Conservation (phyloP, 768 basidiomycete genomes). For the Phanerodontia chrysosporium region DNA sequence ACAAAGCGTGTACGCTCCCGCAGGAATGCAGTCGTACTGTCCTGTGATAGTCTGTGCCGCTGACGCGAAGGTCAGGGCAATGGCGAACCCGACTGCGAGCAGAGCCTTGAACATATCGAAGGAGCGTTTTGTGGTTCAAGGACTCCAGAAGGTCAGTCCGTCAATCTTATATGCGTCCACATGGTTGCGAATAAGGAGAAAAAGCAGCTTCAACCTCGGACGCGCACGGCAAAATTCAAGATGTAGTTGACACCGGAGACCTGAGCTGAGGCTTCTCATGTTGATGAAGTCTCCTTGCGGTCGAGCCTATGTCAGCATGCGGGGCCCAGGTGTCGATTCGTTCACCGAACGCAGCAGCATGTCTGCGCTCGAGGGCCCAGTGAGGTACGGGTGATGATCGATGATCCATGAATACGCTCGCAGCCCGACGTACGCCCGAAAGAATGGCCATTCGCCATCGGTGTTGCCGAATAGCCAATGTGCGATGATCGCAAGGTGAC, state of each 20-base stretch:
- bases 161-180: background rate
- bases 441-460: background rate
- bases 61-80: slow-evolving; percentile 11
- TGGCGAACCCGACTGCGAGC: background rate
- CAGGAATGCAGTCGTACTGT: slow-evolving; percentile 39
- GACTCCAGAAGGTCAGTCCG: no score
- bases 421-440: background rate
- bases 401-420: background rate
- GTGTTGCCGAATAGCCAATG: background rate
- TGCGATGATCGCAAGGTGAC: background rate
- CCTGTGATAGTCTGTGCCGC: slow-evolving; percentile 41
- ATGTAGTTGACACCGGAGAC: background rate
- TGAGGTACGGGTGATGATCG: background rate
- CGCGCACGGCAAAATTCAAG: background rate
- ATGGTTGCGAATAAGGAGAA: background rate
- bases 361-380: background rate
- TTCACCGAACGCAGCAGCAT: background rate
- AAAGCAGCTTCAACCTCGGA: slow-evolving; percentile 12
- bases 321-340: background rate
- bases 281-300: background rate
- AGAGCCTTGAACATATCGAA: slow-evolving; percentile 5
- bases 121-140: no score
- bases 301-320: background rate
- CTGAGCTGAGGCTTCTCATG: background rate
- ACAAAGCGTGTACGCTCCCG: slow-evolving; percentile 47